Evolutionary conservation across 2,329 filamentous ascomycete species (phyloP).

Genomic region (Knufia fluminis): DNA sequence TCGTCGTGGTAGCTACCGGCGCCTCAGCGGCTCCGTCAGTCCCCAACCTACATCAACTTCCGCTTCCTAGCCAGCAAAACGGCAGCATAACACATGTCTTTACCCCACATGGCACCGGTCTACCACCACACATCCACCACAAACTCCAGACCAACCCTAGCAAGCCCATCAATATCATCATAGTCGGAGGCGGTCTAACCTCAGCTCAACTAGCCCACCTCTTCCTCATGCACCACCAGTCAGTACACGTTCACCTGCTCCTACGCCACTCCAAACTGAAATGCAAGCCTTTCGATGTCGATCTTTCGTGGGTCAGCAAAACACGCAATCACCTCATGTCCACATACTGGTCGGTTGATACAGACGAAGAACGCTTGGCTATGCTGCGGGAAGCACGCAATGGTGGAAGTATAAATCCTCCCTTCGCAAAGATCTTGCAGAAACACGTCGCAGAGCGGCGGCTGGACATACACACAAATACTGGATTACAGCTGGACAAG

Average conservation of each 20-base stretch:
- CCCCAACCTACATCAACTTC: slow-evolving; percentile 12
- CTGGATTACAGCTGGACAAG: slow-evolving; percentile 42
- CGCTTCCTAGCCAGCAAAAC: slow-evolving; percentile 23
- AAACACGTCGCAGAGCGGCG: slow-evolving; percentile 45
- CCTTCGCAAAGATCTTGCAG: slow-evolving; percentile 58
- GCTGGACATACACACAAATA: slow-evolving; percentile 50
- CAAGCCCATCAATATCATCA: slow-evolving; percentile 46
- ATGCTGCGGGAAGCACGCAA: slow-evolving; percentile 59
- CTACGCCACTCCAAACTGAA: slow-evolving; percentile 47
- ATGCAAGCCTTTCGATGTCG: slow-evolving; percentile 71
- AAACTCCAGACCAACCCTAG: slow-evolving; percentile 42
- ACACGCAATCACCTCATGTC: slow-evolving; percentile 71
- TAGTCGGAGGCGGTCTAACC: slow-evolving; percentile 67
- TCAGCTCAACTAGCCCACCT: slow-evolving; percentile 65
- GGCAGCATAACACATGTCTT: slow-evolving; percentile 53
- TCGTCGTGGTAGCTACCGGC: slow-evolving; percentile 62
- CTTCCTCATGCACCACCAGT: slow-evolving; percentile 48
- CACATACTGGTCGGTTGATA: slow-evolving; percentile 66
- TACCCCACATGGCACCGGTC: slow-evolving; percentile 48
- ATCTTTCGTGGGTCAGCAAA: slow-evolving; percentile 71
- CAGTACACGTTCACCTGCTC: slow-evolving; percentile 59
- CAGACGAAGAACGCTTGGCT: slow-evolving; percentile 57
- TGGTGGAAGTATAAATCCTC: slow-evolving; percentile 67
- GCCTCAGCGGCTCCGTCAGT: slow-evolving; percentile 45
- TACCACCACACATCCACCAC: slow-evolving; percentile 42